These are phyloP conservation scores for Canavalia gladiata DNA, from an alignment of 306 rosid species.

Conservation along the genomic window DNA sequence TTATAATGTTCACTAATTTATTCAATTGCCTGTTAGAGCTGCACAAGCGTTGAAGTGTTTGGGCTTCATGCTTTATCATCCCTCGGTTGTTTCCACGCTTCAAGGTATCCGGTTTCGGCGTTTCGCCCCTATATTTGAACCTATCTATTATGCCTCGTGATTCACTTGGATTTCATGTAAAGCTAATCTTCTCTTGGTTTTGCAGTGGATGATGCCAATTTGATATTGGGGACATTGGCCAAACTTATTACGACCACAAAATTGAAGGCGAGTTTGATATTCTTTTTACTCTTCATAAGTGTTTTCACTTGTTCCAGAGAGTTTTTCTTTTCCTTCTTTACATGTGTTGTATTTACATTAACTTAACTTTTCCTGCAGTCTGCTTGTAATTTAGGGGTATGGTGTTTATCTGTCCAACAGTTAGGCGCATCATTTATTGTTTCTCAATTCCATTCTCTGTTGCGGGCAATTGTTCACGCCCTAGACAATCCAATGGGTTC, in stretches of 20 bases:
- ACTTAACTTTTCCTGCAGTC: slow-evolving; percentile 59
- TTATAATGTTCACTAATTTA: not conserved
- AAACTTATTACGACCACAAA: slow-evolving; percentile 71
- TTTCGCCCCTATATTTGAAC: not conserved
- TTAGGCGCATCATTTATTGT: slow-evolving; percentile 58
- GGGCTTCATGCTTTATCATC: slow-evolving; percentile 89
- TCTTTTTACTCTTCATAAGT: not conserved
- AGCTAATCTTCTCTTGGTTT: slow-evolving; percentile 29
- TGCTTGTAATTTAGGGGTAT: slow-evolving; percentile 85
- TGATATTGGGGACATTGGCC: slow-evolving; percentile 64
- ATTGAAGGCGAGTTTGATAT: slow-evolving; percentile 60
- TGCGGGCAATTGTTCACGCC: slow-evolving; percentile 75
- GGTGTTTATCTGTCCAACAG: slow-evolving; percentile 90
- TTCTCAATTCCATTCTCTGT: slow-evolving; percentile 59
- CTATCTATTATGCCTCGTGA: not conserved
- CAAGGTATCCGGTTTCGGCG: slow-evolving; percentile 51
- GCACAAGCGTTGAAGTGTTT: slow-evolving; percentile 83
- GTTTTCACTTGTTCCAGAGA: not conserved
- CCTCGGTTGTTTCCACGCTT: slow-evolving; percentile 59
- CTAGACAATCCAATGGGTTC: slow-evolving; percentile 89
- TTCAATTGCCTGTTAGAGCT: slow-evolving; percentile 55
- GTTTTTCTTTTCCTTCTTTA: not conserved
- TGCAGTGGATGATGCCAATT: slow-evolving; percentile 67
- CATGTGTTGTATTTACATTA: slow-evolving; percentile 3
- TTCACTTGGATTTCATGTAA: not conserved